Evolutionary conservation across 768 basidiomycete species (phyloP), one percentile per base, ranked within the genome.

Genomic region (Xerocomus brunneocitrinus): DNA sequence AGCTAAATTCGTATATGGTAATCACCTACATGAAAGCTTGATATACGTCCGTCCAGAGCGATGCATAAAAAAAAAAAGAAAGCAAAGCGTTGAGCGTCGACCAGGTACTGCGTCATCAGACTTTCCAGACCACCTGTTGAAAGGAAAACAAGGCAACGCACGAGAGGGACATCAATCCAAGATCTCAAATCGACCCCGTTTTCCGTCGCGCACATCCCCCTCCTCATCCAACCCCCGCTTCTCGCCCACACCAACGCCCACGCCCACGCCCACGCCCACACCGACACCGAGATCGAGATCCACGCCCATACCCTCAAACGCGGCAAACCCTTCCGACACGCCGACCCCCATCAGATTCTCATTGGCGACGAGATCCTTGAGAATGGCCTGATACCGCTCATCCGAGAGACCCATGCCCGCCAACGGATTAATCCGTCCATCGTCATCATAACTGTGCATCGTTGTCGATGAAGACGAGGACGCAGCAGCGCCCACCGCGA

Each of bases 351-450:
- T 69, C 63, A 86, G 77, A 4, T 76, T 75, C 58, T 88, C 88
- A 30, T 79, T 82, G 62, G 72, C 79, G 40, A 89, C 81, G 53
- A 93, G 76, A 50, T 81, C 85, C 67, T 85, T 83, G 58, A 95
- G 67, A 52, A 95, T 89, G 56, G 81, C 67, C 50, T 80, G 80
- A 72, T 95, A 97, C 69, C 93, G 89, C 65, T 94, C 90, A 61
- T 95, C 91, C 14, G 85, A 82, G 50, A 95, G 79, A 12, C 92
- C 93, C 83, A 94, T 88, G 16, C 84, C 87, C 14, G 86, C 88
- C 39, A 97, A 76, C 6, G 91, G 90, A 69, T 95, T 93, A 59
- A 90, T 81, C 52, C 82, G 73, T 31, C 76, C 76, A 28, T 85
- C 81, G 50, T 63, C 63, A 24, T 67, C 61, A 12, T 63, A 67